Evolutionary conservation across 257 asterid genomes (phyloP).

Genomic region (Anisodus tanguticus): DNA sequence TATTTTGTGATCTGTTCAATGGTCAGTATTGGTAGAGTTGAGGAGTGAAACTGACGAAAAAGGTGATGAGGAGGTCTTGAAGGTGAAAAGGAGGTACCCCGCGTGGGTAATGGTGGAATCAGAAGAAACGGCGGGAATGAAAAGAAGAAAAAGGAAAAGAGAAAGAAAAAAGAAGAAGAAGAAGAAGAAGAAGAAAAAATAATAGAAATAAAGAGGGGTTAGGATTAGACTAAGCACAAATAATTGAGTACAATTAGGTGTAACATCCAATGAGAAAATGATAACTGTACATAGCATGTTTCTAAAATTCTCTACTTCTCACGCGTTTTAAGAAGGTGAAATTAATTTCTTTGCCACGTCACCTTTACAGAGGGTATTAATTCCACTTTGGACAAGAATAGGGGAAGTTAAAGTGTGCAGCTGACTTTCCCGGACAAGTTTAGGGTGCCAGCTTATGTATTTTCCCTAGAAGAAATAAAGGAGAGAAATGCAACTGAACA

Average conservation of each 20-base stretch:
- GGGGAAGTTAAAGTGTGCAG: not conserved
- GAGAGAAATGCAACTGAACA: not conserved
- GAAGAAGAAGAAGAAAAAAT: not conserved
- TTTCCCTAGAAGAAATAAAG: not conserved
- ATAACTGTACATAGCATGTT: not conserved
- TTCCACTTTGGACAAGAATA: not conserved
- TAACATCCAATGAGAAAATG: constrained; percentile 18
- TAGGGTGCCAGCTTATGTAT: not conserved
- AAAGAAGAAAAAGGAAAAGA: not conserved
- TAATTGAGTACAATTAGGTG: not conserved
- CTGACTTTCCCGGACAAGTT: not conserved
- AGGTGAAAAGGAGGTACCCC: not conserved
- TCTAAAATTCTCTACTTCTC: not conserved
- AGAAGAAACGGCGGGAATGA: not conserved
- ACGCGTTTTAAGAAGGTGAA: not conserved
- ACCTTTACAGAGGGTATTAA: not conserved
- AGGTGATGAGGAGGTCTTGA: not conserved
- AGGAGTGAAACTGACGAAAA: not conserved
- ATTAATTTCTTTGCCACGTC: not conserved
- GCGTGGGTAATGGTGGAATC: not conserved
- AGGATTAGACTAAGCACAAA: not conserved
- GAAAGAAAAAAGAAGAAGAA: not conserved
- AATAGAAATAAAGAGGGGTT: not conserved
- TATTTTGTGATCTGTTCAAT: not conserved
- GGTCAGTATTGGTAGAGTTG: not conserved